phyloP scores from a whole-genome alignment of 768 basidiomycete species.

The Boletus rufocinnamomeus region DNA sequence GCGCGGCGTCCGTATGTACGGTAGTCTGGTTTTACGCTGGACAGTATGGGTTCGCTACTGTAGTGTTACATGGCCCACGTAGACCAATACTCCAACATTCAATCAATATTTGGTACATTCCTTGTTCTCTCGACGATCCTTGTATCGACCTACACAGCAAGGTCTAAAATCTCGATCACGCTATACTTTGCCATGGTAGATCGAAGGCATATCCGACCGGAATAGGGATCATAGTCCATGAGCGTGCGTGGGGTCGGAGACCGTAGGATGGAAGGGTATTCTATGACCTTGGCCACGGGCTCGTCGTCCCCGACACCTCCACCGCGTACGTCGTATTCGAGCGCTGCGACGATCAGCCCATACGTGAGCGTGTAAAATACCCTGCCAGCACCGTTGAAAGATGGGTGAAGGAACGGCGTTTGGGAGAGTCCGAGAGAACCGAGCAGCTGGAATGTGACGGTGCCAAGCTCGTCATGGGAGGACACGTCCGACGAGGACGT shows the following conservation, averaged over 20 bases:
- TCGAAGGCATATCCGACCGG: conserved; percentile 19
- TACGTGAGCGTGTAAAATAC: background rate
- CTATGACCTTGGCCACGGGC: background rate
- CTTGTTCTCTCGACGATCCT: no score
- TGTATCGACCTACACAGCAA: conserved; percentile 8
- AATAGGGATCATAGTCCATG: conserved; percentile 26
- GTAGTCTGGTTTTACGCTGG: no score
- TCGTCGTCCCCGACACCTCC: no score
- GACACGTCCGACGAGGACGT: background rate
- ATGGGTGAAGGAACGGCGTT: conserved; percentile 3
- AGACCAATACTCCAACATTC: background rate
- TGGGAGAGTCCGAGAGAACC: background rate
- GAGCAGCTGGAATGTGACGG: conserved; percentile 9
- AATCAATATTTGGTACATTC: no score
- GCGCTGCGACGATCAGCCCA: background rate
- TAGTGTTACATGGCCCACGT: background rate
- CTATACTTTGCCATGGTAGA: background rate
- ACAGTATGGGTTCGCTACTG: no score
- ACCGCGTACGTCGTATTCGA: conserved; percentile 19
- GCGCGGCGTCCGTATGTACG: no score
- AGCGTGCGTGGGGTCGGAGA: conserved; percentile 1
- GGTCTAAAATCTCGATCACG: conserved; percentile 19
- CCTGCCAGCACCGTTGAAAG: conserved; percentile 21
- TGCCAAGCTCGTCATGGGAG: background rate
- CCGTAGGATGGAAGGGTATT: conserved; percentile 9